phyloP scores from a whole-genome alignment of 495 filamentous ascomycete genomes.

The Parathielavia hyrcaniae region DNA sequence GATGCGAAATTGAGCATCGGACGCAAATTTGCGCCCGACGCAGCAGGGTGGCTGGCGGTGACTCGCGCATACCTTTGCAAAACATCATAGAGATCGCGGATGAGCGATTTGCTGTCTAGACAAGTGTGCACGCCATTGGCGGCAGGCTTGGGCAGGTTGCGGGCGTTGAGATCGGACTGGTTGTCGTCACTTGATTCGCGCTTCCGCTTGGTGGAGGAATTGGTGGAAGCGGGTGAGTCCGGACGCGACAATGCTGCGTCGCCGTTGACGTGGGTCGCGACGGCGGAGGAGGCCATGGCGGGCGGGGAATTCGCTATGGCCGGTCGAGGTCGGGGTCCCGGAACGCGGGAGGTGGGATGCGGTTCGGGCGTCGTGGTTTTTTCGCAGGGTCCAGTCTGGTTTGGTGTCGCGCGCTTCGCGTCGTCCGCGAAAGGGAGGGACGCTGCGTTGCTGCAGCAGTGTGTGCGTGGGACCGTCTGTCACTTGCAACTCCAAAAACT shows the following conservation, averaged over 20 bases:
- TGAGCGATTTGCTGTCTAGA: constrained; percentile 25
- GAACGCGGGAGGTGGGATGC: constrained; percentile 20
- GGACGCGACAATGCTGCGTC: constrained; percentile 35
- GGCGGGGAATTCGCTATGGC: constrained; percentile 16
- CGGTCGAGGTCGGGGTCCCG: constrained; percentile 13
- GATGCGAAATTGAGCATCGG: not conserved
- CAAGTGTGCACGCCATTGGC: constrained; percentile 26
- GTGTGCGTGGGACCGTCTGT: constrained; percentile 1
- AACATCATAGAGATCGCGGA: constrained; percentile 41
- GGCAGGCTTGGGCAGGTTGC: constrained; percentile 24
- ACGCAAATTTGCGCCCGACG: constrained; percentile 3
- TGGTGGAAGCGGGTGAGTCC: constrained; percentile 37
- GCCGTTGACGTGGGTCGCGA: constrained; percentile 39
- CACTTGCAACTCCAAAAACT: constrained; percentile 29
- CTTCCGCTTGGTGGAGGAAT: constrained; percentile 50
- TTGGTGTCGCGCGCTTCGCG: constrained; percentile 40
- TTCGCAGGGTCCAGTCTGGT: constrained; percentile 24
- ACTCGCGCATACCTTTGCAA: constrained; percentile 39
- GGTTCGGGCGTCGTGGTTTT: constrained; percentile 14
- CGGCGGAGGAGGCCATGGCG: constrained; percentile 41
- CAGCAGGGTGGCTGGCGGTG: constrained; percentile 5
- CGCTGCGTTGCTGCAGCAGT: constrained; percentile 12
- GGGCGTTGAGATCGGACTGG: constrained; percentile 27
- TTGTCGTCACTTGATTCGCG: constrained; percentile 45
- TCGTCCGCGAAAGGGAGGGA: constrained; percentile 28